Conservation (phyloP, 805 yeast genomes). For the Candida morakotiae region DNA sequence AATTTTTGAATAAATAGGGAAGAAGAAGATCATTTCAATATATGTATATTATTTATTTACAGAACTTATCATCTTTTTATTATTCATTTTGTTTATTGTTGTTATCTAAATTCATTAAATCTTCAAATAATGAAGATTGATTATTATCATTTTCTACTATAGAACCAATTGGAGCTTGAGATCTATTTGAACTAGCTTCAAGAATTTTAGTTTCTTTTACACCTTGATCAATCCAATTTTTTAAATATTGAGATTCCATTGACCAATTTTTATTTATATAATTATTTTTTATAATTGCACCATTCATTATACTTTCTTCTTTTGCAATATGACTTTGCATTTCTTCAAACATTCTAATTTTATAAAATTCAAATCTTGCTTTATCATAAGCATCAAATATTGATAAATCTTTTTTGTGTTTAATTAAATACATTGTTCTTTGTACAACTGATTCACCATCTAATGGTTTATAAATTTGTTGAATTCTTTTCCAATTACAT, state of each 20-base stretch:
- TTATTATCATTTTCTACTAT: conserved; percentile 14
- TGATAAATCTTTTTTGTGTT: conserved; percentile 19
- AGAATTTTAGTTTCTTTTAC: conserved; percentile 51
- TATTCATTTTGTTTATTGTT: conserved; percentile 1
- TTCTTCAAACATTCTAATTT: conserved; percentile 80
- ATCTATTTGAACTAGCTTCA: conserved; percentile 39
- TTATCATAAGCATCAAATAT: conserved; percentile 72
- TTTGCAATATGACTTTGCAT: conserved; percentile 64
- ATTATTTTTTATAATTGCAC: conserved; percentile 65
- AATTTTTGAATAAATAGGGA: no score
- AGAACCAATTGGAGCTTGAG: conserved; percentile 18
- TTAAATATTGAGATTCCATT: conserved; percentile 67
- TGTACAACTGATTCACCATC: conserved; percentile 74
- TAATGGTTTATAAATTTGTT: conserved; percentile 67
- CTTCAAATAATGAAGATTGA: conserved; percentile 15
- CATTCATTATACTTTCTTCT: conserved; percentile 85
- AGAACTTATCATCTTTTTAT: no score
- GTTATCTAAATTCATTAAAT: conserved; percentile 6
- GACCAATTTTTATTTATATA: conserved; percentile 64
- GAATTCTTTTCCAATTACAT: conserved; percentile 75
- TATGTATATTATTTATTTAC: conserved; percentile 1
- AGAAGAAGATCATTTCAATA: no score
- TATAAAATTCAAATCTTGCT: conserved; percentile 85
- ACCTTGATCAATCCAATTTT: conserved; percentile 48
- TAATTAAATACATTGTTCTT: conserved; percentile 38